Evolutionary conservation across 768 basidiomycete genomes (phyloP), one percentile per base, ranked within the genome.

Genomic region (Russula griseocarnosa): DNA sequence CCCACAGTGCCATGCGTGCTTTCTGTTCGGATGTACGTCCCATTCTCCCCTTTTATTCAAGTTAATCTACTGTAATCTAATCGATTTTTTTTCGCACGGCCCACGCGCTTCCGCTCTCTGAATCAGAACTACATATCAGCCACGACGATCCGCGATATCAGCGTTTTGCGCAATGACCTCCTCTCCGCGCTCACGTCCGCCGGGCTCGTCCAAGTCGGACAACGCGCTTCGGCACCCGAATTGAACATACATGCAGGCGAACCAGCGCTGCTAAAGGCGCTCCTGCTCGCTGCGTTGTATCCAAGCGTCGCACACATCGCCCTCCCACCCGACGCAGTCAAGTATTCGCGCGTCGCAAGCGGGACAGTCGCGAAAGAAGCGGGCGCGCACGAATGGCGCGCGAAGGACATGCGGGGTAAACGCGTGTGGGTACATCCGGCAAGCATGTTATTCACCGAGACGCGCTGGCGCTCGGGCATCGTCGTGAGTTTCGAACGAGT

Each of bases 351-450:
- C 70, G 82, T 94, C 1, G 87, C 90, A 66, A 85, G 85, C 7
- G 95, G 95, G 1, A 84, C 92, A 0, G 79, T 96, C 11, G 88
- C 88, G 69, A 86, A 92, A 47, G 92, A 94, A 65, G 90, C 92
- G 69, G 82, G 82, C 42, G 92, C 93, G 24, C 84, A 84, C 63
- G 92, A 97, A 71, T 90, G 87, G 80, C 87, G 87, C 73, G 81
- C 94, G 66, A 90, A 82, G 67, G 94, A 96, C 72, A 73, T 88
- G 56, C 76, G 78, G 54, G 71, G 73, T 13, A 80, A 77, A 13
- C 78, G 91, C 10, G 87, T 92, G 8, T 94, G 93, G 75, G 72
- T 92, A 26, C 94, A 96, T 72, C 94, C 94, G 0, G 81, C 80
- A 11, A 94, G 92, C 50, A 81, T 91, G 5, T 76, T 94, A 22